Base-by-base conservation (phyloP, 1,139 yeast genomes). In the Saccharomyces hybrid region DNA sequence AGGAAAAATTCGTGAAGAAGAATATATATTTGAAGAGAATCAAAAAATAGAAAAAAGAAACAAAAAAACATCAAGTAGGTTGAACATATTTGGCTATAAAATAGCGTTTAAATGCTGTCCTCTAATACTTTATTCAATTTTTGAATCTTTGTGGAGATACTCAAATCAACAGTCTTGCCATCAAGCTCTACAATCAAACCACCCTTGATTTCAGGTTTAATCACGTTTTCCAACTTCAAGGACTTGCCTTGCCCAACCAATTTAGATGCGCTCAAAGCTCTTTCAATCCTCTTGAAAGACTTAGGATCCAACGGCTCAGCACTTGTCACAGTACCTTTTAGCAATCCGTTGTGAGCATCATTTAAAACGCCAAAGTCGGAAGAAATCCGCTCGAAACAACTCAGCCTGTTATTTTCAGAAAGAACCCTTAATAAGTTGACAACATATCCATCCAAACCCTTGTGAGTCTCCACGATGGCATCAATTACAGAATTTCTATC, bases 141-240 rank as follows among this genome's bases (percentile, higher is more conserved):
- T 72, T 87, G 79, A 71, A 93, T 84, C 81, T 86, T 90, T 70
- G 88, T 75, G 59, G 93, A 79, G 66, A 93, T 83, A 57, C 96
- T 86, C 73, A 93, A 82, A 75, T 93, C 99, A 66, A 90, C 96
- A 61, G 98, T 91, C 75, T 86, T 88, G 79, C 91, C 99, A 71
- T 95, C 97, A 67, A 93, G 91, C 75, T 91, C 97, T 59, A 93
- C 97, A 65, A 95, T 78, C 73, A 93, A 82, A 68, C 99, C 99
- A 70, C 99, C 99, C 72, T 88, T 81, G 69, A 93, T 88, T 62
- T 88, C 96, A 61, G 96, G 89, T 78, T 88, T 83, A 62, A 93
- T 86, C 63, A 78, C 79, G 80, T 90, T 93, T 65, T 83, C 76
- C 67, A 95, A 78, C 78, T 86, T 86, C 74, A 93, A 82, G 66